Percentiles rank a stretch among this genome's conserved stretches.
These are phyloP conservation scores for Ilyonectria sp. DNA, from an alignment of 2,329 filamentous ascomycete genomes.

Conservation along the genomic window DNA sequence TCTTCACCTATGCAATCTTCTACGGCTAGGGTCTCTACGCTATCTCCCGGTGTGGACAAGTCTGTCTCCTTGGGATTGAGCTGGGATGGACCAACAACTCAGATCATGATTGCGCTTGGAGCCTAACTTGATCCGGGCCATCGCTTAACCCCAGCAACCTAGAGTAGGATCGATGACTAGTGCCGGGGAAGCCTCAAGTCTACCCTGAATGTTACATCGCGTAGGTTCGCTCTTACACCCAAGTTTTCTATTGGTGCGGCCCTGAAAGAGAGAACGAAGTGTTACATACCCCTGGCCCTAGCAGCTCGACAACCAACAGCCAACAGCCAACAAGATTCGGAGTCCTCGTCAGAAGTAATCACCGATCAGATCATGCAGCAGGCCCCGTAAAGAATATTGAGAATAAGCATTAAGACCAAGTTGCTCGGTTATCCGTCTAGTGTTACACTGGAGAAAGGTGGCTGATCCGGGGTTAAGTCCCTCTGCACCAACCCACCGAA, in stretches of 20 bases:
- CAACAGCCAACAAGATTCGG: constrained; percentile 1
- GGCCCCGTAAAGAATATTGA: background rate
- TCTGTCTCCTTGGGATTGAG: constrained; percentile 10
- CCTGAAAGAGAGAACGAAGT: background rate
- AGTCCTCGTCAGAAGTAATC: background rate
- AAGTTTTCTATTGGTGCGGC: background rate
- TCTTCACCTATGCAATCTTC: background rate
- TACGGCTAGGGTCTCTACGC: background rate
- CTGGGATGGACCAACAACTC: constrained; percentile 2
- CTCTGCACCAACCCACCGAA: constrained; percentile 1
- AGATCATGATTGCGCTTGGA: constrained; percentile 1
- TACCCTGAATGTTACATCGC: constrained; percentile 15
- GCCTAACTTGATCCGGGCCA: constrained; percentile 10
- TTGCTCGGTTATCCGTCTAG: background rate
- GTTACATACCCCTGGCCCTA: background rate
- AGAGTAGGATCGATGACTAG: background rate
- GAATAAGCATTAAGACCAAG: background rate
- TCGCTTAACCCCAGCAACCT: constrained; percentile 5
- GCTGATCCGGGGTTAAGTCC: background rate
- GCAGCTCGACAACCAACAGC: background rate
- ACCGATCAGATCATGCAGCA: constrained; percentile 16
- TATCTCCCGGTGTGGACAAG: background rate
- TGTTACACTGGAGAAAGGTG: background rate
- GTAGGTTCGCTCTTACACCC: background rate
- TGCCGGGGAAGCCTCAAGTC: constrained; percentile 12